Evolutionary conservation across 2,329 filamentous ascomycete species (phyloP).

Genomic region (Colletotrichum viniferum): DNA sequence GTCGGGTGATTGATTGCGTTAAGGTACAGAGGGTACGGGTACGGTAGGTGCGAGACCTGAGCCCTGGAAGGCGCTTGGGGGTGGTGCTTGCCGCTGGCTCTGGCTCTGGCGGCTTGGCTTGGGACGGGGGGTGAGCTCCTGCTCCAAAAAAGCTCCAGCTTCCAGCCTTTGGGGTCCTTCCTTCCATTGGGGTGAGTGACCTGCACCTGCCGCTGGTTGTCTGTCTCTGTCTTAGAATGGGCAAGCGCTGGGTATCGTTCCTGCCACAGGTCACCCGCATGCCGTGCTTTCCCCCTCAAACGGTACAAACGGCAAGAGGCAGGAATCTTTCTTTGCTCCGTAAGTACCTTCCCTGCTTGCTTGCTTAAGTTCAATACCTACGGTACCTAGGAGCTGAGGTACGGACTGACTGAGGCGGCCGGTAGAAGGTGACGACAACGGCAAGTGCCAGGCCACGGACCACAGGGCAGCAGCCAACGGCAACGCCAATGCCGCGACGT

Average conservation of each 20-base stretch:
- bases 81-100: background rate
- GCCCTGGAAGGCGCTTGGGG: background rate
- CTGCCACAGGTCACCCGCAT: background rate
- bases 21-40: background rate
- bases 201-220: background rate
- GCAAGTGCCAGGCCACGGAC: background rate
- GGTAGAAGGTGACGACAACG: background rate
- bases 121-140: background rate
- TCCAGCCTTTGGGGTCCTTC: background rate
- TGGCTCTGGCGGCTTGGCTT: background rate
- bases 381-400: background rate
- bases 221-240: background rate
- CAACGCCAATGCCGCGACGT: constrained; percentile 3
- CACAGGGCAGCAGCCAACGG: background rate
- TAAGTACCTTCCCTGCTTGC: background rate
- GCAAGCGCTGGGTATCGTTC: background rate
- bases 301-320: background rate
- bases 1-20: background rate
- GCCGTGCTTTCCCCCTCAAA: background rate
- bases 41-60: background rate
- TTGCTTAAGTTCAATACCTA: background rate
- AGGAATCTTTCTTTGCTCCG: background rate
- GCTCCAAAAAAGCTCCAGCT: background rate
- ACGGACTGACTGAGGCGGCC: background rate
- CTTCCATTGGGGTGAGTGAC: background rate